Conservation (phyloP, 73 alveolate genomes). For the Paramecium bursaria region DNA sequence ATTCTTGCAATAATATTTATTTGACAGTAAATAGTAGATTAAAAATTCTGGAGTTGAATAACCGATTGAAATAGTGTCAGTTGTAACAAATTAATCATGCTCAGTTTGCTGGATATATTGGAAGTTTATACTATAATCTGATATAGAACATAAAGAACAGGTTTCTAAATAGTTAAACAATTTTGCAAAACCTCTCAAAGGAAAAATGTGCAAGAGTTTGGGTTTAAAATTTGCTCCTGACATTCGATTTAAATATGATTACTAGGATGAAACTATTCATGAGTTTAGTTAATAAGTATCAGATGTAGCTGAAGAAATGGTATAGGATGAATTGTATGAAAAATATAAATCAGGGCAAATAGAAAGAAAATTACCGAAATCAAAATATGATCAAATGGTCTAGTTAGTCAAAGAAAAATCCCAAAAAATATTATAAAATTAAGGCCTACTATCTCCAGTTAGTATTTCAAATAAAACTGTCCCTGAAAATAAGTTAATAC, state of each 20-base stretch:
- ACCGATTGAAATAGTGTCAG: neutral
- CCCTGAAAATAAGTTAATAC: too few species aligned
- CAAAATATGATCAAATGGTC: neutral
- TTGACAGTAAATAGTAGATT: neutral
- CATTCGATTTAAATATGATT: neutral
- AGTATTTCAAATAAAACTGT: too few species aligned
- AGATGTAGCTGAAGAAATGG: constrained; percentile 23
- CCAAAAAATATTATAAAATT: too few species aligned
- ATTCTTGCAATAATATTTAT: neutral
- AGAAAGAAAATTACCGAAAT: neutral
- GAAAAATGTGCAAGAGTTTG: constrained; percentile 4
- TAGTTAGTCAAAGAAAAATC: constrained; percentile 29
- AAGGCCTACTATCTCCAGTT: too few species aligned
- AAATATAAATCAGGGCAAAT: constrained; percentile 35
- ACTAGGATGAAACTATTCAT: neutral
- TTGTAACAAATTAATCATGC: constrained; percentile 24
- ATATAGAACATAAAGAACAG: neutral
- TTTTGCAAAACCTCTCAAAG: neutral
- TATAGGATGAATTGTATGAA: neutral
- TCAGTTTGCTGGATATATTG: constrained; percentile 30
- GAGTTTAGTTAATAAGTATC: constrained; percentile 1
- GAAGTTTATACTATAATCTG: neutral
- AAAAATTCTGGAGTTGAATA: neutral
- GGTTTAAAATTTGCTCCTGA: constrained; percentile 44
- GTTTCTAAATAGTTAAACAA: neutral